A percentile compares a stretch with the other conserved stretches of the same genome.
phyloP scores from a whole-genome alignment of 140 eudicot genomes.

The Bidens hawaiensis region DNA sequence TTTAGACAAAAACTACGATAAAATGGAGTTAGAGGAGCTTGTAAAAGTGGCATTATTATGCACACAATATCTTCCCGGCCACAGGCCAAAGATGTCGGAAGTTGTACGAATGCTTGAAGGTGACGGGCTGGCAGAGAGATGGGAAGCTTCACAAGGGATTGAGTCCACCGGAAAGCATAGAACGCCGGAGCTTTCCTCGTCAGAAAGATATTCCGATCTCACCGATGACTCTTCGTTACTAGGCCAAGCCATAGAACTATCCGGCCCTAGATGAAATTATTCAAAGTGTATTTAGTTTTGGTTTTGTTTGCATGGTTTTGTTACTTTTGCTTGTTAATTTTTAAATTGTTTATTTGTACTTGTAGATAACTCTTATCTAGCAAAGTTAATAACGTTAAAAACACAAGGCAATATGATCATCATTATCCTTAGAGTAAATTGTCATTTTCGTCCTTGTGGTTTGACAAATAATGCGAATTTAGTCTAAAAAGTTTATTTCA shows the following conservation, averaged over 20 bases:
- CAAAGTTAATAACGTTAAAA: too few relatives aligned
- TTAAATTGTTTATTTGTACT: too few relatives aligned
- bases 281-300: slow-evolving; percentile 22
- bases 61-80: slow-evolving; percentile 73
- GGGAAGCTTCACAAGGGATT: slow-evolving; percentile 72
- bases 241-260: slow-evolving; percentile 77
- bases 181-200: too few relatives aligned
- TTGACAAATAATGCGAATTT: too few relatives aligned
- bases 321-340: background rate
- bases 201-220: slow-evolving; percentile 77
- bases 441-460: too few relatives aligned
- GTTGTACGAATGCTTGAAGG: slow-evolving; percentile 90
- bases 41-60: slow-evolving; percentile 81
- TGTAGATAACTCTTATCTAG: too few relatives aligned
- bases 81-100: slow-evolving; percentile 82
- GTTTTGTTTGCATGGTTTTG: background rate
- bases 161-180: slow-evolving; percentile 50
- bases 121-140: slow-evolving; percentile 77
- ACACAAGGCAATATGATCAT: too few relatives aligned
- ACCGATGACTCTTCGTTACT: slow-evolving; percentile 72
- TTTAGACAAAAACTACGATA: slow-evolving; percentile 43
- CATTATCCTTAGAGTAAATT: too few relatives aligned
- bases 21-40: slow-evolving; percentile 65
- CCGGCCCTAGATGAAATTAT: slow-evolving; percentile 89
- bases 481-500: too few relatives aligned